Conservation (phyloP, 108 stramenopile species). For the Cylindrotheca fusiformis region DNA sequence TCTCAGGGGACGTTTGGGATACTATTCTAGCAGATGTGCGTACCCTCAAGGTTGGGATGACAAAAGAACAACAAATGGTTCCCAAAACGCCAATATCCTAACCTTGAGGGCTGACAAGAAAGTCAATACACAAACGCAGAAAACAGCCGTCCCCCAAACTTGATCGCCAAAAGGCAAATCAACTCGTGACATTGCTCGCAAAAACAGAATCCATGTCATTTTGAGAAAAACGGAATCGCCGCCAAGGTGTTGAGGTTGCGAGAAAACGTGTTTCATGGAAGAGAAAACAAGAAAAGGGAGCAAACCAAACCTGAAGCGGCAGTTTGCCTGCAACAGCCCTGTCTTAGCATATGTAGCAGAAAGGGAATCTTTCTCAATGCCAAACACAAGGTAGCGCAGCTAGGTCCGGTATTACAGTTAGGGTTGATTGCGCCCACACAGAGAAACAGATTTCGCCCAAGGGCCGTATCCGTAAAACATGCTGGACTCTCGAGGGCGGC, state of each 20-base stretch:
- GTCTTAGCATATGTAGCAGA: too few species aligned
- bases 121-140: too few species aligned
- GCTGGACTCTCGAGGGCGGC: neutral
- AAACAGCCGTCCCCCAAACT: neutral
- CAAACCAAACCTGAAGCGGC: too few species aligned
- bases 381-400: too few species aligned
- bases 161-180: neutral
- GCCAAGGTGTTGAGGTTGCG: neutral
- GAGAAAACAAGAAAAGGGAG: too few species aligned
- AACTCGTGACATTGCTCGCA: neutral
- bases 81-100: neutral
- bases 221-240: neutral
- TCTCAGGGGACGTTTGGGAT: neutral
- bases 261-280: too few species aligned
- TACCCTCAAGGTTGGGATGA: neutral
- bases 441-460: neutral
- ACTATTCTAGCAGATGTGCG: neutral
- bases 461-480: neutral
- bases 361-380: too few species aligned
- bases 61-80: neutral
- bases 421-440: neutral
- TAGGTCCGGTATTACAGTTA: neutral
- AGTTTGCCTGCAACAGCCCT: too few species aligned
- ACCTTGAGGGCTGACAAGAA: too few species aligned
- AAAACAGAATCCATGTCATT: neutral